phyloP scores from a whole-genome alignment of 768 basidiomycete species.

The Boletellus sp. region DNA sequence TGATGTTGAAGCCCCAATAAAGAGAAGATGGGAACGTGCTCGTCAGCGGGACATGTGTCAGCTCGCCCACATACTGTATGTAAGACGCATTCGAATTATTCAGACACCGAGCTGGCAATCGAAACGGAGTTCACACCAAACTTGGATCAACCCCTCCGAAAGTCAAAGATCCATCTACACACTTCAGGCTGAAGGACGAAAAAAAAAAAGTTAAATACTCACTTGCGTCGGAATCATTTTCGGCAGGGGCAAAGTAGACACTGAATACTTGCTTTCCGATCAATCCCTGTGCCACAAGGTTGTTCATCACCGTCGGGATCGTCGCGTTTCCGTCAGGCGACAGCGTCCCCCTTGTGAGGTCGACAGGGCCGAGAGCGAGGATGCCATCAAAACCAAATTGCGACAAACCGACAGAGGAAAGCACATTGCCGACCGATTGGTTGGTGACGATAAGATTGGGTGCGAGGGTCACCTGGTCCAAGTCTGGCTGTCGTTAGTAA shows the following conservation, averaged over 20 bases:
- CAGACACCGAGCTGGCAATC: neutral
- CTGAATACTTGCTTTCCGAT: neutral
- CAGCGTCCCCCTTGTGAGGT: neutral
- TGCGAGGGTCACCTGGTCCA: conserved; percentile 1
- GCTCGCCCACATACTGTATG: neutral
- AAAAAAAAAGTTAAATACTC: neutral
- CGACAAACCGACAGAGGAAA: neutral
- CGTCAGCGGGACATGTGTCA: neutral
- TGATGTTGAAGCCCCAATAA: neutral
- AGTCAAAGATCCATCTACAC: neutral
- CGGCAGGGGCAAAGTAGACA: neutral
- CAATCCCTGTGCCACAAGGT: neutral
- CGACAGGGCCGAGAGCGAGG: neutral
- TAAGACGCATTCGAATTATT: neutral
- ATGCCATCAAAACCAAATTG: neutral
- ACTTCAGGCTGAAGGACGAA: neutral
- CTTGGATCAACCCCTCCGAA: neutral
- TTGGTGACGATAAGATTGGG: neutral
- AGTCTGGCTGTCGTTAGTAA: neutral
- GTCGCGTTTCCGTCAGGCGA: neutral
- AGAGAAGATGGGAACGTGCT: neutral
- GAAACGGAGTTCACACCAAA: neutral
- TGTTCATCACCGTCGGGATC: neutral
- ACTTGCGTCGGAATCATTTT: neutral
- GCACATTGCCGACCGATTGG: neutral